A percentile compares a stretch with the other conserved stretches of the same genome.
phyloP scores from a whole-genome alignment of 2,329 filamentous ascomycete species.

The Cryoendolithus antarcticus region DNA sequence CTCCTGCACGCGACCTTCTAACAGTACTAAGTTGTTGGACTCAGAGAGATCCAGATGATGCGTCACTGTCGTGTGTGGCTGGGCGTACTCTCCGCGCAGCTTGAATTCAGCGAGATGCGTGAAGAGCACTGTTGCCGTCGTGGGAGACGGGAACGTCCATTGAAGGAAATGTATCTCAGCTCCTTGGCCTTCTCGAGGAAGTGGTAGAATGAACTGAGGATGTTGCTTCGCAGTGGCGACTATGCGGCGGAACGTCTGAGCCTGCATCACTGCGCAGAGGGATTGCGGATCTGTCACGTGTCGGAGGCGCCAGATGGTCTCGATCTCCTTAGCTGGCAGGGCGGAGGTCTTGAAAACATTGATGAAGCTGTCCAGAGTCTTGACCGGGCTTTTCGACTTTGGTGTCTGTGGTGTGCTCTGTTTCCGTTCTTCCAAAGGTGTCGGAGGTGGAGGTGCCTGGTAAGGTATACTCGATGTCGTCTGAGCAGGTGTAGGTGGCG shows the following conservation, averaged over 20 bases:
- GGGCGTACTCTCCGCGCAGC: slow-evolving; percentile 73
- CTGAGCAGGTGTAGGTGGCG: slow-evolving; percentile 15
- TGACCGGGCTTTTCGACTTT: slow-evolving; percentile 38
- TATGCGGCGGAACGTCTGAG: slow-evolving; percentile 61
- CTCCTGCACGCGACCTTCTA: slow-evolving; percentile 70
- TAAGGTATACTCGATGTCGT: slow-evolving; percentile 12
- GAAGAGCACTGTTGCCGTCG: slow-evolving; percentile 59
- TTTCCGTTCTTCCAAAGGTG: slow-evolving; percentile 17
- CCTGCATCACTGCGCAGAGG: slow-evolving; percentile 70
- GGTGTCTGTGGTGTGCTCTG: slow-evolving; percentile 21
- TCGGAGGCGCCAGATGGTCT: slow-evolving; percentile 78
- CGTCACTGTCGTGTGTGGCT: slow-evolving; percentile 86
- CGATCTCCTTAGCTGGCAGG: slow-evolving; percentile 70
- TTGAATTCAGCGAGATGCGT: slow-evolving; percentile 92
- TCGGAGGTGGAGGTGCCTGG: slow-evolving; percentile 24
- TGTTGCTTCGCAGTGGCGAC: slow-evolving; percentile 57
- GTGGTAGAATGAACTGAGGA: slow-evolving; percentile 82
- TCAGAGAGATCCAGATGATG: slow-evolving; percentile 73
- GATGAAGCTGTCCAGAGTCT: slow-evolving; percentile 56
- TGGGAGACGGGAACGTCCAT: slow-evolving; percentile 73
- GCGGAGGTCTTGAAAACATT: slow-evolving; percentile 64
- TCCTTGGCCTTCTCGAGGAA: slow-evolving; percentile 55
- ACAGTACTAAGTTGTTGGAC: slow-evolving; percentile 66
- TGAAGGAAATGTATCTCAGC: slow-evolving; percentile 95
- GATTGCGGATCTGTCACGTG: slow-evolving; percentile 61